phyloP scores from a whole-genome alignment of 2,329 filamentous ascomycete genomes.

The Fusarium odoratissimum region DNA sequence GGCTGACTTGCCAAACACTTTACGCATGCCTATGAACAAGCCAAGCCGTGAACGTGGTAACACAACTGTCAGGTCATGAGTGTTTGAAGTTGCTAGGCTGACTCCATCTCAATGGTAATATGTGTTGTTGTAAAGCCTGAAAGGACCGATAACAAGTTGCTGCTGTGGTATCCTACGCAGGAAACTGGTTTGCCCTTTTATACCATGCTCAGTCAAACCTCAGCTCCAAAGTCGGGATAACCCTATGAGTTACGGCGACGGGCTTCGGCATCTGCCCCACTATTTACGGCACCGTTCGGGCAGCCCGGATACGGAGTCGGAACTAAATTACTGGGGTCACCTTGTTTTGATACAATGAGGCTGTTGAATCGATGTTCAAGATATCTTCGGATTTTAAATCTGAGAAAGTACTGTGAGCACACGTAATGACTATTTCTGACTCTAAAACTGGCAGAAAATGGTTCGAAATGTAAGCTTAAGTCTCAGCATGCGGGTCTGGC shows the following conservation, averaged over 20 bases:
- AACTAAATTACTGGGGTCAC: neutral
- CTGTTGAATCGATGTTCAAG: neutral
- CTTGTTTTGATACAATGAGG: neutral
- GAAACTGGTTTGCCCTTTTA: neutral
- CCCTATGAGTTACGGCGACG: neutral
- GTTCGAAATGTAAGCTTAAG: neutral
- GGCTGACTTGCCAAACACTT: neutral
- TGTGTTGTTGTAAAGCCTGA: neutral
- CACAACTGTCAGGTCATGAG: neutral
- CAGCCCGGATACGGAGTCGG: neutral
- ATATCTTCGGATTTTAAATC: neutral
- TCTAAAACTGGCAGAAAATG: neutral
- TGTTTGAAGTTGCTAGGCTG: neutral
- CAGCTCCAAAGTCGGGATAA: neutral
- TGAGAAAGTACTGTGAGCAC: neutral
- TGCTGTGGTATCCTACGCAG: neutral
- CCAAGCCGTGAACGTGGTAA: neutral
- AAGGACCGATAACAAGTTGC: neutral
- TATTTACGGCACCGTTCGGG: slow-evolving; percentile 1
- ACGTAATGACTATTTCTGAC: neutral
- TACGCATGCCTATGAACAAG: neutral
- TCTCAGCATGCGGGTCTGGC: slow-evolving; percentile 10
- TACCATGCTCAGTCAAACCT: neutral
- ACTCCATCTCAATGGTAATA: neutral
- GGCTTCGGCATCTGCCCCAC: slow-evolving; percentile 4